These are phyloP conservation scores for Sporothrix pseudoabietina DNA, from an alignment of 2,329 filamentous ascomycete species.

Conservation along the genomic window DNA sequence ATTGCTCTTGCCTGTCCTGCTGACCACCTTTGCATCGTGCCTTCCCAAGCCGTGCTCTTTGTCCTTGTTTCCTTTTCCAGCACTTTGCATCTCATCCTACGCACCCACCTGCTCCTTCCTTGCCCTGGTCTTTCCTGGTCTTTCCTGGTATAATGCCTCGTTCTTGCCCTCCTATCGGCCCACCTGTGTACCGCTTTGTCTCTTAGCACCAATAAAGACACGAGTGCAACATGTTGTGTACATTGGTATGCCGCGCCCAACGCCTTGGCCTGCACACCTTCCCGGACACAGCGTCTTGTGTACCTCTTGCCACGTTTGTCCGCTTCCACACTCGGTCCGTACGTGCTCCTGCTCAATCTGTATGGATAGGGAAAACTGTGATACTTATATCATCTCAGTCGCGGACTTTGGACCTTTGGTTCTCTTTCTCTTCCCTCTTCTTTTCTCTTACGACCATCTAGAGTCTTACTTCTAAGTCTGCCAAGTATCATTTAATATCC, in stretches of 20 bases:
- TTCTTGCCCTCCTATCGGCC: not conserved
- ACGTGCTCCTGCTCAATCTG: not conserved
- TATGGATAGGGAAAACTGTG: too few relatives aligned
- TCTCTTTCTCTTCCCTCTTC: not conserved
- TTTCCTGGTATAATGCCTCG: not conserved
- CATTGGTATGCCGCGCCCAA: not conserved
- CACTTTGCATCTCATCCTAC: slow-evolving; percentile 21
- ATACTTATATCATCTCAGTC: slow-evolving; percentile 1
- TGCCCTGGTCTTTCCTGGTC: not conserved
- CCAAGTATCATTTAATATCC: too few relatives aligned
- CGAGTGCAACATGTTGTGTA: not conserved
- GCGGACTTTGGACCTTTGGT: not conserved
- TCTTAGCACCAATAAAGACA: not conserved
- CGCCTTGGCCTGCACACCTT: slow-evolving; percentile 9
- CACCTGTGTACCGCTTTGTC: not conserved
- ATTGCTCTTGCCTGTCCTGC: not conserved
- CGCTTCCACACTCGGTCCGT: slow-evolving; percentile 2
- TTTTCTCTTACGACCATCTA: too few relatives aligned
- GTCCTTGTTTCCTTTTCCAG: slow-evolving; percentile 8
- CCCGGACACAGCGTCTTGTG: slow-evolving; percentile 9
- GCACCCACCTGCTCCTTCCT: not conserved
- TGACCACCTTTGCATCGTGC: not conserved
- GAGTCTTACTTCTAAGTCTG: not conserved
- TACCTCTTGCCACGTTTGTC: slow-evolving; percentile 11
- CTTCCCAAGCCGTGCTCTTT: not conserved